Base-by-base conservation (phyloP, 179 eudicot species). In the Sideroxylon spinosum region DNA sequence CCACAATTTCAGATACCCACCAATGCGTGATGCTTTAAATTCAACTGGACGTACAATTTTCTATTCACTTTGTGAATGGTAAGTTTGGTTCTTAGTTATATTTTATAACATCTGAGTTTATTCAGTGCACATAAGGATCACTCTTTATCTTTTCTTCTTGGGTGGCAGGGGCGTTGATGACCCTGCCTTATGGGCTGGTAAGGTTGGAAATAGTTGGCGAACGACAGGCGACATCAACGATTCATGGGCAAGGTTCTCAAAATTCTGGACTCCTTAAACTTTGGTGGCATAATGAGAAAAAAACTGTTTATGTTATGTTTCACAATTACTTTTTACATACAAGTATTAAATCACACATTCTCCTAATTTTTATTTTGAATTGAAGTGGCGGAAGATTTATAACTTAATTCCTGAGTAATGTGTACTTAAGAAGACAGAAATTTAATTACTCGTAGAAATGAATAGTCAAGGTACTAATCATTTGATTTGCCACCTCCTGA, bases 11-110 rank as follows among this genome's bases (percentile, higher is more conserved):
- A 95, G 99, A 88, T 95, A 95, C 78, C 99, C 99, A 76, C 95
- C 97, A n/a, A 95, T 95, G 99, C 97, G 94, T 49, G 92, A 95
- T 82, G 98, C 99, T 76, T 82, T 95, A 29, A 92, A 93, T 81
- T 84, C 87, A 59, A 95, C 98, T 73, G 86, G 91, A 48, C 93
- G 90, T 11, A 75, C 84, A 48, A 93, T 95, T 75, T 95, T 95
- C 84, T 95, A 95, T 77, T 93, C 99, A 10, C 81, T 95, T 67
- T 95, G 99, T 84, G 99, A 93, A 87, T 95, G 99, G 99, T 95
- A 90, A 87, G 19, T 23, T 61, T 22, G 53, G 28, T 26, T 49
- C 16, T 73, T 52, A 12, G 7, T 32, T 25, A n/a, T 10, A 32
- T 44, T 68, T 26, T 59, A 50, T 26, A 77, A 76, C 70, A 37